phyloP scores from a whole-genome alignment of 2,329 filamentous ascomycete genomes.

The Botrytis sinoallii region DNA sequence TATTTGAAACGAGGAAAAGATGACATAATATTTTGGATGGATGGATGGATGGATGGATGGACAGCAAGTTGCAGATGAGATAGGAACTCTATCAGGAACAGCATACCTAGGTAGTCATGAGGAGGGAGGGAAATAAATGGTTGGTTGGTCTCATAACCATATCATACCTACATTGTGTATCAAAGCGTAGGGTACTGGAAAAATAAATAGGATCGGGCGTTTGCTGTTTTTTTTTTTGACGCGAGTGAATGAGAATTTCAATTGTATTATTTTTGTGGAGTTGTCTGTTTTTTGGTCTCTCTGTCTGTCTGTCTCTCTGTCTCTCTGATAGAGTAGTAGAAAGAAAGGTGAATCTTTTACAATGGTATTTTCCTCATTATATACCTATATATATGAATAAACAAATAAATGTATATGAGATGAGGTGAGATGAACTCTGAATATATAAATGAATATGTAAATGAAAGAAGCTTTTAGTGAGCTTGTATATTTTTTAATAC shows the following conservation, averaged over 20 bases:
- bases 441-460: too few species aligned
- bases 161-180: neutral
- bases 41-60: neutral
- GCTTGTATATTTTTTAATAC: too few species aligned
- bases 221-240: neutral
- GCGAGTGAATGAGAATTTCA: neutral
- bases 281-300: neutral
- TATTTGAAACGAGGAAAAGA: slow-evolving; percentile 15
- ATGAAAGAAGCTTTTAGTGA: too few species aligned
- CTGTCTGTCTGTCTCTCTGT: neutral
- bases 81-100: neutral
- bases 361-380: too few species aligned
- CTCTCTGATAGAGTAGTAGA: neutral
- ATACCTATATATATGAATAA: too few species aligned
- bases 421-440: too few species aligned
- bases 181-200: neutral
- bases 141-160: neutral
- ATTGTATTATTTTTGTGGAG: neutral
- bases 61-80: neutral
- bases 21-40: slow-evolving; percentile 13
- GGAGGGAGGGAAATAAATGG: neutral
- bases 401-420: too few species aligned
- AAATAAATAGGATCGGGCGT: slow-evolving; percentile 7
- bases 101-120: neutral
- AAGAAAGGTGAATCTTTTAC: neutral